Percentiles rank a stretch among this genome's conserved stretches.
These are phyloP conservation scores for Citrus maxima DNA, from an alignment of 345 rosid species.

Conservation along the genomic window DNA sequence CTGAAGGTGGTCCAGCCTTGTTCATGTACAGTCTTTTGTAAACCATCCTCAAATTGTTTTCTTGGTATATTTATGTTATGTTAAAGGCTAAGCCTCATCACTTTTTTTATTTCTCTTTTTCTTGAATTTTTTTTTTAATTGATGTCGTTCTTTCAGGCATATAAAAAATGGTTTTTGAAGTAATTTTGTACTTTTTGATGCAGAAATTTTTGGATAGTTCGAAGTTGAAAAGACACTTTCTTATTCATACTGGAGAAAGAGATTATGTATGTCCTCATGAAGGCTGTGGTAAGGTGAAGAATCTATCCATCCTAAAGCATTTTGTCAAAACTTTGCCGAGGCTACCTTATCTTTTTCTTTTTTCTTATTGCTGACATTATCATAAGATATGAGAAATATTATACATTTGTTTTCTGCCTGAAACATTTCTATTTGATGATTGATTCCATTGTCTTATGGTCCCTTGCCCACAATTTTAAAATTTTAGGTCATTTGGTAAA, in stretches of 20 bases:
- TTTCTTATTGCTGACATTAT: neutral
- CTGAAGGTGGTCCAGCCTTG: neutral
- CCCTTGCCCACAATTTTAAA: neutral
- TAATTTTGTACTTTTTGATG: slow-evolving; percentile 23
- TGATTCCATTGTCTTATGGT: neutral
- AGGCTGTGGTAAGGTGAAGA: slow-evolving; percentile 96
- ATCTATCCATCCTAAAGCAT: slow-evolving; percentile 21
- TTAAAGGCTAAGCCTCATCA: neutral
- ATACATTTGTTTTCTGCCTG: neutral
- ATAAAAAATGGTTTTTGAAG: neutral
- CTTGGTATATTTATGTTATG: neutral
- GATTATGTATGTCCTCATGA: slow-evolving; percentile 86
- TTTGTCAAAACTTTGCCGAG: neutral
- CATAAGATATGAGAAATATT: neutral
- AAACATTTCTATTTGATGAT: neutral
- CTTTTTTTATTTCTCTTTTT: neutral
- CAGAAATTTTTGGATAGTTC: slow-evolving; percentile 99
- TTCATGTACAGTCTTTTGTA: neutral
- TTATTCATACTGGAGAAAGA: slow-evolving; percentile 94
- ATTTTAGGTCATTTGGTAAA: neutral
- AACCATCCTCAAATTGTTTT: neutral
- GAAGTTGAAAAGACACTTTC: slow-evolving; percentile 89
- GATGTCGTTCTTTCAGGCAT: neutral
- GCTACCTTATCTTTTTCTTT: neutral
- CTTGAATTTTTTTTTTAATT: neutral